Conservation (phyloP, 2,329 filamentous ascomycete species). For the Sarocladium oryzae region DNA sequence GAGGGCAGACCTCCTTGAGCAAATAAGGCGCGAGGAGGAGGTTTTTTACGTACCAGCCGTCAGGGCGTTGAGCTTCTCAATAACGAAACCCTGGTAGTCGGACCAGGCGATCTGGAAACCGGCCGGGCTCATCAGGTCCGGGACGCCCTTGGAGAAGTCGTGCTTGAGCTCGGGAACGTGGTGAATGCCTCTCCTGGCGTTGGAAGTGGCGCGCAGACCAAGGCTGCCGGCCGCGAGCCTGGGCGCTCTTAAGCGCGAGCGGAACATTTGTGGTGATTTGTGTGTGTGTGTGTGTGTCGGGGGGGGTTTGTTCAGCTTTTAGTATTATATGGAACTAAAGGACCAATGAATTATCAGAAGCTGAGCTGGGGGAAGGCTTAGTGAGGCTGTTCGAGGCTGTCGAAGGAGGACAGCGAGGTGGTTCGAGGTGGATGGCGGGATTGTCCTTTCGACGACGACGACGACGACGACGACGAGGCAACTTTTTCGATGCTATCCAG, state of each 20-base stretch:
- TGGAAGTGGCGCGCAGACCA: constrained; percentile 27
- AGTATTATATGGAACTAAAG: too few relatives aligned
- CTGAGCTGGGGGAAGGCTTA: too few relatives aligned
- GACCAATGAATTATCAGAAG: too few relatives aligned
- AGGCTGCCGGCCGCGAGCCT: constrained; percentile 29
- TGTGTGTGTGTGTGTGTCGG: not conserved
- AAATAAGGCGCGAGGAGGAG: constrained; percentile 6
- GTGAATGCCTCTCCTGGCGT: constrained; percentile 38
- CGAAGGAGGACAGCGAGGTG: too few relatives aligned
- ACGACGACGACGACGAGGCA: too few relatives aligned
- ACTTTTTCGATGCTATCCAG: too few relatives aligned
- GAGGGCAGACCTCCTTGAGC: too few relatives aligned
- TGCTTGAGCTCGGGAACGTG: constrained; percentile 39
- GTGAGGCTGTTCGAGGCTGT: too few relatives aligned
- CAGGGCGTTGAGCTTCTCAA: constrained; percentile 69
- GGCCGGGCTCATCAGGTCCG: constrained; percentile 61
- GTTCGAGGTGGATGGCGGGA: too few relatives aligned
- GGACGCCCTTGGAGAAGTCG: constrained; percentile 47
- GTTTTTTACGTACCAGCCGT: constrained; percentile 67
- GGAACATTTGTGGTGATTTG: constrained; percentile 36
- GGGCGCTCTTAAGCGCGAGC: constrained; percentile 46
- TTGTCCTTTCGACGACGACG: too few relatives aligned
- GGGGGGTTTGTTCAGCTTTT: not conserved
- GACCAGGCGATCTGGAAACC: constrained; percentile 75
- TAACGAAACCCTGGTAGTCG: constrained; percentile 68